Percentiles rank a stretch among this genome's conserved stretches.
Evolutionary conservation across 371 early-diverging fungal species (phyloP).

Genomic region (Amoeboaphelidium protococcarum): DNA sequence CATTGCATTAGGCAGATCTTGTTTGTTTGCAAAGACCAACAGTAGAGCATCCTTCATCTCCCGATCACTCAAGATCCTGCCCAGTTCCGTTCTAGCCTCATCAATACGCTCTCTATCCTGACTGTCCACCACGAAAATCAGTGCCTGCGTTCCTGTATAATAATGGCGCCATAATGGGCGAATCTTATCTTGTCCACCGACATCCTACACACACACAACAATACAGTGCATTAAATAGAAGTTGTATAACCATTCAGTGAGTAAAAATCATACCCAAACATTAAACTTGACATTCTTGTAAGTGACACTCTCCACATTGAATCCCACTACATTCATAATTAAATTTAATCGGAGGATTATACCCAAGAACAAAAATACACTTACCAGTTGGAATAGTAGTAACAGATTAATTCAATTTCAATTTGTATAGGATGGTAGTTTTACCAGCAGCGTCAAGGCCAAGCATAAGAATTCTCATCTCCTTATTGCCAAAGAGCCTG

Average conservation of each 20-base stretch:
- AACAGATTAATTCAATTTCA: slow-evolving; percentile 56
- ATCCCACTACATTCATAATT: too few relatives aligned
- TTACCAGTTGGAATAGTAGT: slow-evolving; percentile 69
- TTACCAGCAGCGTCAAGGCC: slow-evolving; percentile 85
- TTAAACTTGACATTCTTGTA: slow-evolving; percentile 90
- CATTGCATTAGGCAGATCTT: slow-evolving; percentile 52
- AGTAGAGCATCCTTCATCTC: slow-evolving; percentile 57
- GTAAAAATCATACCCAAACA: slow-evolving; percentile 32
- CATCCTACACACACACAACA: slow-evolving; percentile 91
- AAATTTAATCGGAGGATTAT: too few relatives aligned
- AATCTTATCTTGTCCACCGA: slow-evolving; percentile 92
- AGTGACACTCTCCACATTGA: slow-evolving; percentile 90
- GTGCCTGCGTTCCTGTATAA: slow-evolving; percentile 45
- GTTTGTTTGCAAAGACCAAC: slow-evolving; percentile 64
- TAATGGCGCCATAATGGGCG: slow-evolving; percentile 73
- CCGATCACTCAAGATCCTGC: slow-evolving; percentile 45
- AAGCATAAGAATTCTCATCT: slow-evolving; percentile 68
- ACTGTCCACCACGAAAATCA: slow-evolving; percentile 69
- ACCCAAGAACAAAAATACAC: too few relatives aligned
- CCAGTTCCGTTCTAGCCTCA: slow-evolving; percentile 53
- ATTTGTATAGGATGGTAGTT: slow-evolving; percentile 70
- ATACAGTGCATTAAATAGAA: background rate
- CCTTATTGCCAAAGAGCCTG: slow-evolving; percentile 48
- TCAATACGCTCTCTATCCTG: slow-evolving; percentile 51
- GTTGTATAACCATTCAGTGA: background rate